Percentiles rank a stretch among this genome's conserved stretches.
Conservation (phyloP, 2,329 filamentous ascomycete genomes). For the Exophiala xenobiotica region DNA sequence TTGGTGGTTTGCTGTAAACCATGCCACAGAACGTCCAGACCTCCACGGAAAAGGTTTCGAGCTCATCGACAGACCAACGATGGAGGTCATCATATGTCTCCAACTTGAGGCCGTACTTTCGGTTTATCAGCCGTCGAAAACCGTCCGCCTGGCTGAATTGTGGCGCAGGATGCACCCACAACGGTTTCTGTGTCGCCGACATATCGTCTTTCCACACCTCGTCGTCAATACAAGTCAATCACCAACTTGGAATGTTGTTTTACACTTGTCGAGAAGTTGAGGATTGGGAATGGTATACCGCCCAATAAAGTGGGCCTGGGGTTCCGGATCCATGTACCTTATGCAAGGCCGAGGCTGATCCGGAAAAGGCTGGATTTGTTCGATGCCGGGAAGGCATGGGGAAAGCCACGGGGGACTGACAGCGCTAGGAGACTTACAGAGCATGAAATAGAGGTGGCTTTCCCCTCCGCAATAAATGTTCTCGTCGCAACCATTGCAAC, state of each 20-base stretch:
- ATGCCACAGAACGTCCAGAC: not conserved
- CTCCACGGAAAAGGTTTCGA: not conserved
- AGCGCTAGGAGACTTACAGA: no score
- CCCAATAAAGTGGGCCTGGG: slow-evolving; percentile 1
- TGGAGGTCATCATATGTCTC: not conserved
- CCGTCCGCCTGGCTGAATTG: not conserved
- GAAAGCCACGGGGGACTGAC: no score
- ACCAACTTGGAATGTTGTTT: no score
- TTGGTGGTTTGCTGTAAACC: not conserved
- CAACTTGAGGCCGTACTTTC: not conserved
- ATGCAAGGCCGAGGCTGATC: no score
- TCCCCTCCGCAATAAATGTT: no score
- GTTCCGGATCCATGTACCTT: not conserved
- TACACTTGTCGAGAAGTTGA: no score
- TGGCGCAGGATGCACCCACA: not conserved
- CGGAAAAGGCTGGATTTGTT: no score
- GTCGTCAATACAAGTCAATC: not conserved
- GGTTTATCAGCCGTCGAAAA: not conserved
- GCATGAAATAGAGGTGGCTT: no score
- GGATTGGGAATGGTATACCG: no score
- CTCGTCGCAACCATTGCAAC: no score
- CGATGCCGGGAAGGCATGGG: not conserved
- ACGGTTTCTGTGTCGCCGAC: not conserved
- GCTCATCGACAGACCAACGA: not conserved
- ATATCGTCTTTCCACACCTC: not conserved